phyloP scores from a whole-genome alignment of 2,329 filamentous ascomycete genomes.

The Neobulgaria alba region DNA sequence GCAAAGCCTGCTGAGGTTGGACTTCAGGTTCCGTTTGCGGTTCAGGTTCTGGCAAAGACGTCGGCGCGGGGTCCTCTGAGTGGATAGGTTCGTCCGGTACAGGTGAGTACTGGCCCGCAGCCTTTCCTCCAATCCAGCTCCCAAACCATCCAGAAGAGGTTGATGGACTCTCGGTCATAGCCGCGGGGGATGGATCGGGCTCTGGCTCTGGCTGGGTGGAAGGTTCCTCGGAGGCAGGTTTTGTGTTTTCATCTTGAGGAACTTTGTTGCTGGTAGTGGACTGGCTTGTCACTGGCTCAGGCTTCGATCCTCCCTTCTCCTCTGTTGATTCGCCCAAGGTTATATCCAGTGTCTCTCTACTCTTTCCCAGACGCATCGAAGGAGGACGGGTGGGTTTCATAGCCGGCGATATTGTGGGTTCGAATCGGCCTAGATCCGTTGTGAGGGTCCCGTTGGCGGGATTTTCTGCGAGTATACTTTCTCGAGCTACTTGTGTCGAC shows the following conservation, averaged over 20 bases:
- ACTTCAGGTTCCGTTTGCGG: slow-evolving; percentile 1
- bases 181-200: not conserved
- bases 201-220: not conserved
- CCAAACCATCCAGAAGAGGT: slow-evolving; percentile 45
- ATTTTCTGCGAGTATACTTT: slow-evolving; percentile 48
- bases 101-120: slow-evolving; percentile 15
- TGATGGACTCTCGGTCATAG: slow-evolving; percentile 11
- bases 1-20: not conserved
- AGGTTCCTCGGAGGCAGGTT: not conserved
- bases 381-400: slow-evolving; percentile 20
- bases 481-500: slow-evolving; percentile 51
- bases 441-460: slow-evolving; percentile 15
- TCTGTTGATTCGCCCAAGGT: slow-evolving; percentile 20
- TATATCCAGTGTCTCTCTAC: slow-evolving; percentile 27
- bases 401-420: slow-evolving; percentile 18
- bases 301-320: not conserved
- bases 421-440: slow-evolving; percentile 24
- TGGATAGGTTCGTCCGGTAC: slow-evolving; percentile 1
- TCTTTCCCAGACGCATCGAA: slow-evolving; percentile 28
- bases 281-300: not conserved
- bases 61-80: not conserved
- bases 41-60: not conserved
- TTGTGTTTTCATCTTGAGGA: slow-evolving; percentile 1
- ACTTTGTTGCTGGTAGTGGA: not conserved
- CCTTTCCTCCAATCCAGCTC: slow-evolving; percentile 38